A percentile compares a stretch with the other conserved stretches of the same genome.
These are phyloP conservation scores for Saxophila tyrrhenica DNA, from an alignment of 495 filamentous ascomycete genomes.

Conservation along the genomic window DNA sequence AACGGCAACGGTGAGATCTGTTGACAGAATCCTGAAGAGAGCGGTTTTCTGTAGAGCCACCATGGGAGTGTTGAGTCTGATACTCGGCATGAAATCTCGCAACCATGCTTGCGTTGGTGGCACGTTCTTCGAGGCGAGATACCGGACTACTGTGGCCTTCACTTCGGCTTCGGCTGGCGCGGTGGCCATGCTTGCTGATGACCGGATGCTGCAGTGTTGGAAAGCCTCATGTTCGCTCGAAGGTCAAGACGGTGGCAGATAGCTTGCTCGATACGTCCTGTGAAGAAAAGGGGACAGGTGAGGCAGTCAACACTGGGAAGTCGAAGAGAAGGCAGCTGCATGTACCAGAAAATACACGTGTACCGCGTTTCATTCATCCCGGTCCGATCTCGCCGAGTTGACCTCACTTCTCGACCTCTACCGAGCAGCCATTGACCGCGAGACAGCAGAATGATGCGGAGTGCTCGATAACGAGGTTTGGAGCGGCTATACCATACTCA, in stretches of 20 bases:
- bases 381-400: too few species aligned
- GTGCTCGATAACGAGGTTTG: neutral
- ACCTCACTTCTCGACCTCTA: too few species aligned
- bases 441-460: neutral
- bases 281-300: too few species aligned
- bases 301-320: too few species aligned
- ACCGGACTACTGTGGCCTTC: constrained; percentile 27
- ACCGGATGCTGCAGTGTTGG: neutral
- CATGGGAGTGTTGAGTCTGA: constrained; percentile 47
- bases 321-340: too few species aligned
- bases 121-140: constrained; percentile 26
- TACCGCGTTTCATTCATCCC: too few species aligned
- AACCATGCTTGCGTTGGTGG: constrained; percentile 27
- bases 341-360: too few species aligned
- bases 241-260: neutral
- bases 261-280: too few species aligned
- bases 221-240: neutral
- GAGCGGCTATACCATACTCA: neutral
- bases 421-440: too few species aligned
- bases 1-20: constrained; percentile 57
- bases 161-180: constrained; percentile 4
- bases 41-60: constrained; percentile 67
- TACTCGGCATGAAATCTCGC: constrained; percentile 27
- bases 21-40: constrained; percentile 64
- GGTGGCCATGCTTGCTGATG: neutral